Conservation (phyloP, 805 yeast genomes). For the Myxozyma udenii region DNA sequence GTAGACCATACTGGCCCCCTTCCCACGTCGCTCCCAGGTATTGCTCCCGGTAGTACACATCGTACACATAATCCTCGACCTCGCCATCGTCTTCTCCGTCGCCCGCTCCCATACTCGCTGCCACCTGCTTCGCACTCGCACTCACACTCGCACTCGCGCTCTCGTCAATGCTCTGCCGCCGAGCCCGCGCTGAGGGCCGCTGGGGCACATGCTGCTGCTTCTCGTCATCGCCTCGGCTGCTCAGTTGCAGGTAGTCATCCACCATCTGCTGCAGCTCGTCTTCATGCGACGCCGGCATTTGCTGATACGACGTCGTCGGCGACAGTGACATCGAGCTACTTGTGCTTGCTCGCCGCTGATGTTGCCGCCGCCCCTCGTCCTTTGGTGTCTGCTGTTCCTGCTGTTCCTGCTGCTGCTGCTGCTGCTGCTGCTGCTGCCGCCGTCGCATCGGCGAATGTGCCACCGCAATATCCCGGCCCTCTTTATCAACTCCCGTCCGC, state of each 20-base stretch:
- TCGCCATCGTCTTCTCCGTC: slow-evolving; percentile 32
- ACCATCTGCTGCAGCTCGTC: slow-evolving; percentile 30
- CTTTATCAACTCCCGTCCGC: neutral
- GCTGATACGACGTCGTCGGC: slow-evolving; percentile 23
- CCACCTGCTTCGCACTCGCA: neutral
- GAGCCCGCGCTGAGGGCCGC: neutral
- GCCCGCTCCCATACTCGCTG: neutral
- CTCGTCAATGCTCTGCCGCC: neutral
- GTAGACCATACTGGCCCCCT: slow-evolving; percentile 29
- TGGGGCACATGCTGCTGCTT: slow-evolving; percentile 15
- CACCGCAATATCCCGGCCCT: slow-evolving; percentile 3
- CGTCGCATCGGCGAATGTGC: slow-evolving; percentile 8
- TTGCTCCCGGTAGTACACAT: slow-evolving; percentile 70
- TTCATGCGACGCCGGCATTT: slow-evolving; percentile 16
- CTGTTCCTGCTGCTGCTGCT: neutral
- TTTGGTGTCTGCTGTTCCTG: neutral
- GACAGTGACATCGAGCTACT: slow-evolving; percentile 19
- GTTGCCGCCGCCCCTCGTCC: neutral
- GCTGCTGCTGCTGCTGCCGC: neutral
- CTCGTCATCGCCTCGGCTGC: slow-evolving; percentile 10
- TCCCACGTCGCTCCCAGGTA: slow-evolving; percentile 35
- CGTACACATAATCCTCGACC: slow-evolving; percentile 80
- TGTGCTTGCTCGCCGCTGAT: neutral
- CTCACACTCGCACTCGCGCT: neutral
- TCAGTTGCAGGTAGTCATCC: slow-evolving; percentile 23